Base-by-base conservation (phyloP, 2,329 filamentous ascomycete genomes). In the Aciculosporium take region DNA sequence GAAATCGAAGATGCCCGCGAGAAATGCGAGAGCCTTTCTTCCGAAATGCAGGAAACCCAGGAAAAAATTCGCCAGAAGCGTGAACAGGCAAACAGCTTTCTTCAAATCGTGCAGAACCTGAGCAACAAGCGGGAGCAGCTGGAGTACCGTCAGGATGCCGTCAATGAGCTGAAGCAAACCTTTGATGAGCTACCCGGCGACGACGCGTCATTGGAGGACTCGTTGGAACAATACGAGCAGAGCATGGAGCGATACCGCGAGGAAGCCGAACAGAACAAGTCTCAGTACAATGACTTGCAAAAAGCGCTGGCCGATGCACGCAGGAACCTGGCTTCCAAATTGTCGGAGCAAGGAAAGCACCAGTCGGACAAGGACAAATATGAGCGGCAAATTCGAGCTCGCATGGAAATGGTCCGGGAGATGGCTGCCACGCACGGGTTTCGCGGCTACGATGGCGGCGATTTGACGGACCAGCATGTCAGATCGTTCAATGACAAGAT, bases 331-430 rank as follows among this genome's bases (percentile, higher is more conserved):
- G 70, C 71, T 1, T 49, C 55, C 18, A 77, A 77, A 51, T 64
- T 74, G 29, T 65, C 73, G 1, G 81, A 87, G 50, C 71, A 77
- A 51, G 89, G 89, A 33, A 84, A 81, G 49, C 79, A 81, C 50
- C 76, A 91, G 58, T 89, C 88, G 2, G 81, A 94, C 55, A 87
- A 89, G 62, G 81, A 84, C 46, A 84, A 82, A 52, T 85, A 91
- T 55, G 85, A 95, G 55, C 76, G 81, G 4, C 84, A 95, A 49
- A 57, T 94, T 3, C 68, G 76, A 50, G 67, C 74, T 34, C 81
- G 89, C 30, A 71, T 81, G 52, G 69, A 73, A 8, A 72, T 94
- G 58, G 77, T 95, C 42, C 85, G 79, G 48, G 79, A 88, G 43
- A 78, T 84, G 29, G 86, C 89, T 13, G 71, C 76, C 35, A 70